These are phyloP conservation scores for Verticillium dahliae DNA, from an alignment of 2,329 filamentous ascomycete genomes.

Conservation along the genomic window DNA sequence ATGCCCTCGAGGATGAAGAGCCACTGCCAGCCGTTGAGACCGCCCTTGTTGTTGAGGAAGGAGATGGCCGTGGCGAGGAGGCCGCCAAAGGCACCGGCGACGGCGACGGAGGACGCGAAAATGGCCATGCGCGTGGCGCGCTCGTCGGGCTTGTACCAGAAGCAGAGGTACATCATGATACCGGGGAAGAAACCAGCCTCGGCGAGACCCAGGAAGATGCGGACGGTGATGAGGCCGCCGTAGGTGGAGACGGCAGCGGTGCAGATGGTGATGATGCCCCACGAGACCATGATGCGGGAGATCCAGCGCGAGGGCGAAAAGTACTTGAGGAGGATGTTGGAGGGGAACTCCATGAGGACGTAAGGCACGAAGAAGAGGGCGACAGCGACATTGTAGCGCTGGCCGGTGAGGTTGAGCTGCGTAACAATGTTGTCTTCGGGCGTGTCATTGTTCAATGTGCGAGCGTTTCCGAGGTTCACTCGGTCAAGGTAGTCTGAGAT, in stretches of 20 bases:
- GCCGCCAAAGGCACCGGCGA: slow-evolving; percentile 56
- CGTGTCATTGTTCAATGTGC: slow-evolving; percentile 24
- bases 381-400: slow-evolving; percentile 23
- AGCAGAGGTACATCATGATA: slow-evolving; percentile 51
- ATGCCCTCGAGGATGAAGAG: slow-evolving; percentile 52
- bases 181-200: slow-evolving; percentile 48
- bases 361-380: slow-evolving; percentile 23
- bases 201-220: slow-evolving; percentile 43
- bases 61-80: slow-evolving; percentile 47
- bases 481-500: slow-evolving; percentile 19
- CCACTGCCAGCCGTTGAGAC: slow-evolving; percentile 53
- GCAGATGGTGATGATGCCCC: slow-evolving; percentile 43
- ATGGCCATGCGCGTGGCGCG: slow-evolving; percentile 51
- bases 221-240: slow-evolving; percentile 35
- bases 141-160: slow-evolving; percentile 57
- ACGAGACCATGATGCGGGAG: slow-evolving; percentile 33
- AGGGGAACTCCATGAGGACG: slow-evolving; percentile 22
- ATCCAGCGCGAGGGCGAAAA: slow-evolving; percentile 26
- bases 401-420: slow-evolving; percentile 21
- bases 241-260: slow-evolving; percentile 41
- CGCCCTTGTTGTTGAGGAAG: slow-evolving; percentile 36
- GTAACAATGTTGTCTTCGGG: slow-evolving; percentile 24
- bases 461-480: slow-evolving; percentile 25
- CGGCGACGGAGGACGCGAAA: slow-evolving; percentile 51
- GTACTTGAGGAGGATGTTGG: slow-evolving; percentile 26